Evolutionary conservation across 192 early-diverging fungal genomes (phyloP), one percentile per base, ranked within the genome.

Genomic region (Coemansia sp.): DNA sequence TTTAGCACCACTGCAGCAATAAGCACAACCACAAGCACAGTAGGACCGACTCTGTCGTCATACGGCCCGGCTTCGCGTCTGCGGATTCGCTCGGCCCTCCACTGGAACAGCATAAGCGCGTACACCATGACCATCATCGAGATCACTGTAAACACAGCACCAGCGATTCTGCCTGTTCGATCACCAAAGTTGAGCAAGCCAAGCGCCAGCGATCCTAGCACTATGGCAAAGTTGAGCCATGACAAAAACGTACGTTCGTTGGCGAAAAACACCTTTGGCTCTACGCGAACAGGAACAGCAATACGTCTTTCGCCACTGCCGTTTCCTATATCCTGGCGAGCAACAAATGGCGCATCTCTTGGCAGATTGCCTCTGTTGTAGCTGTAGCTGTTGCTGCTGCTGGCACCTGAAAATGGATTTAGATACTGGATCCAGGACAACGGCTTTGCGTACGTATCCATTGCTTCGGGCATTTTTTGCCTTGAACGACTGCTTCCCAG

Each of bases 171-270:
- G 16, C 86, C 85, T 2, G 90, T 73, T 16, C 83, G 75, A 61
- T 93, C 91, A 32, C 92, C 92, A 87, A 92, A 93, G 82, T 93
- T 93, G 30, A 93, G 69, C 48, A 93, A 67, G 1, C 90, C 89
- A 42, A 93, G 84, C n/a, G 89, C 89, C 29, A 93, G 81, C 29
- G 88, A 87, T 18, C 89, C 90, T 33, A 93, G 72, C 8, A 93
- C 84, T 49, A 90, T 88, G 7, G 90, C 86, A 75, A 94, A 93
- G 66, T 92, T 90, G 42, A 94, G 83, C 93, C 93, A 96, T 6
- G 94, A 89, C 49, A 96, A 76, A 61, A 96, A 94, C 1, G 95
- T 96, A 28, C 95, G 87, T 75, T 96, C 95, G 71, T 97, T 97
- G 49, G 94, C 94, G 76, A 97, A 96, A 73, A 94, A 96, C 14